phyloP scores from a whole-genome alignment of 306 rosid genomes.

The Vachellia collinsii region DNA sequence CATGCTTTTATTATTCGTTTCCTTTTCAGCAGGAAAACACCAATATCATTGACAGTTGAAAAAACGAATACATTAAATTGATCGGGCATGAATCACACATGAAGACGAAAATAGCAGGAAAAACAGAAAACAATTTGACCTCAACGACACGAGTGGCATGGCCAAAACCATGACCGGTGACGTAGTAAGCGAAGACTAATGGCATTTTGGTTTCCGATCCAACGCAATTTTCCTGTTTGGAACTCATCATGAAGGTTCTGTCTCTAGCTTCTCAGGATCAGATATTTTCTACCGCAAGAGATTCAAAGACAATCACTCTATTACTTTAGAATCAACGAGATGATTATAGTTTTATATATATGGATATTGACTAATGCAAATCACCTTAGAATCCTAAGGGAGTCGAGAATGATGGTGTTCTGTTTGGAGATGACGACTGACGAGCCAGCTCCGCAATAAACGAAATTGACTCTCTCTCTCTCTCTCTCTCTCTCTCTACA shows the following conservation, averaged over 20 bases:
- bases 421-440: neutral
- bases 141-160: constrained; percentile 95
- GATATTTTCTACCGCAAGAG: neutral
- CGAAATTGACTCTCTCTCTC: neutral
- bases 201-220: constrained; percentile 73
- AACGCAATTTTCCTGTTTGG: constrained; percentile 54
- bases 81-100: neutral
- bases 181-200: constrained; percentile 88
- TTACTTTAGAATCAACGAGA: constrained; percentile 19
- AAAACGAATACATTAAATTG: neutral
- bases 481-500: too few relatives aligned
- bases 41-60: constrained; percentile 15
- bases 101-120: neutral
- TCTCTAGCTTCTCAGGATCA: neutral
- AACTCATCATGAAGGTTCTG: constrained; percentile 53
- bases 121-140: constrained; percentile 45
- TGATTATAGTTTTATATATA: neutral
- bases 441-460: neutral
- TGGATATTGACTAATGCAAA: neutral
- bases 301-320: neutral
- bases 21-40: neutral
- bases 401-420: neutral
- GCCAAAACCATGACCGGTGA: constrained; percentile 97
- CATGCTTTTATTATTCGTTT: neutral
- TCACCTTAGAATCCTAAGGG: neutral